Evolutionary conservation across 331 rosid species (phyloP), one percentile per base, ranked within the genome.

Genomic region (Cydonia oblonga): DNA sequence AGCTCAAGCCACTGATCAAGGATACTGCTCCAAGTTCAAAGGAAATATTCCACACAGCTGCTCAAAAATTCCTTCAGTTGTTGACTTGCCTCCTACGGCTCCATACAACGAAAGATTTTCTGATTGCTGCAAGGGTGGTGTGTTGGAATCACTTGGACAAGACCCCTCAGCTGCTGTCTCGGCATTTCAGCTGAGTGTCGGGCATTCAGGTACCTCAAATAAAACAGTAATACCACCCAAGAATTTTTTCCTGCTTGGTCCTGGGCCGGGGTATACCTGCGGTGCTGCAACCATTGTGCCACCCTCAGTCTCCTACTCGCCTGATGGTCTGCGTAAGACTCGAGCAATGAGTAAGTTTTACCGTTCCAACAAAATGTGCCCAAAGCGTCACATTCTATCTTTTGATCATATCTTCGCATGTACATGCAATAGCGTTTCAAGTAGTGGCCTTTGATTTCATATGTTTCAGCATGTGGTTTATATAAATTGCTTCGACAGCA

Each of bases 1-100:
- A 73, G 84, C 87, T 69, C 77, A 83, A 75, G 78, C 84, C 52
- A 80, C 82, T 24, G 73, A 73, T 42, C 87, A 80, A 77, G 84
- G 84, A 63, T 70, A 77, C 63, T 83, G 84, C 72, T 80, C 84
- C 80, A 76, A 74, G 49, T 83, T 80, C 82, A 80, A 70, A 66
- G 80, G 59, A 32, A 77, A 74, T 49, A 61, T 74, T 20, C 82
- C 87, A 53, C 84, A 80, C 60, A 65, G 73, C 46, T 80, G 87
- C 52, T 66, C 52, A 79, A 80, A 70, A 66, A 76, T 6, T 52
- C 84, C 87, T 18, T 6, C 75, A 20, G 67, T 77, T 52, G 68
- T 83, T 53, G 84, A 83, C 30, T 75, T 83, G 63, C 82, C 74
- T 28, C 87, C 80, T 3, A 77, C 76, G 32, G 80, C 44, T 73